Base-by-base conservation (phyloP, 345 rosid species). In the Rhodomyrtus tomentosa region DNA sequence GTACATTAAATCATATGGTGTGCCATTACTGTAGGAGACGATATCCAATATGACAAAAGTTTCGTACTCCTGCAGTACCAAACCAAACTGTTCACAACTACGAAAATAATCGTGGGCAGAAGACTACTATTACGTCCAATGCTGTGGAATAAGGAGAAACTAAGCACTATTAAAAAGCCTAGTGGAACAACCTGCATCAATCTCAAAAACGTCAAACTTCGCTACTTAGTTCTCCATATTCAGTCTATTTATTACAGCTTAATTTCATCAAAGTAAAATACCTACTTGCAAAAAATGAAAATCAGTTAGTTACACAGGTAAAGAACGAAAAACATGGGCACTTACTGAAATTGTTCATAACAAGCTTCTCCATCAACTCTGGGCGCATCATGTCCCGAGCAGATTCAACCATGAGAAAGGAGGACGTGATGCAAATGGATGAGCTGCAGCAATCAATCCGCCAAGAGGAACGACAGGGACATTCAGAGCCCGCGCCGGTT, bases 321-420 rank as follows among this genome's bases (percentile, higher is more conserved):
- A 29, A 15, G 22, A 50, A 85, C 55, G 27, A 50, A 52, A 27
- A 74, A 32, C 80, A 83, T 52, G 40, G 6, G 50, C 42, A 90
- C 90, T 89, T 86, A 93, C 99, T 87, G 45, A 93, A 93, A 88
- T 89, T 94, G 88, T 92, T 91, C 85, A 91, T 89, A 82, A 92
- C 87, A 85, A 96, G 98, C 88, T 91, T 93, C 83, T 94, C 94
- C 72, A 90, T 72, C 90, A 94, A 62, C 85, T 92, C 83, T 24
- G 96, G 94, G 42, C 85, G 91, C 95, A 95, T 88, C 96, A 93
- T 95, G 84, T 92, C 93, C 79, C 88, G 87, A 76, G 96, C 96
- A 80, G 53, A 22, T 88, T 93, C 82, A 93, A 73, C 96, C 98
- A 93, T 21, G 95, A 91, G 85, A 91, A 95, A 36, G 96, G 98